phyloP scores from a whole-genome alignment of 768 basidiomycete species.

The Pilatotrama ljubarskyi region DNA sequence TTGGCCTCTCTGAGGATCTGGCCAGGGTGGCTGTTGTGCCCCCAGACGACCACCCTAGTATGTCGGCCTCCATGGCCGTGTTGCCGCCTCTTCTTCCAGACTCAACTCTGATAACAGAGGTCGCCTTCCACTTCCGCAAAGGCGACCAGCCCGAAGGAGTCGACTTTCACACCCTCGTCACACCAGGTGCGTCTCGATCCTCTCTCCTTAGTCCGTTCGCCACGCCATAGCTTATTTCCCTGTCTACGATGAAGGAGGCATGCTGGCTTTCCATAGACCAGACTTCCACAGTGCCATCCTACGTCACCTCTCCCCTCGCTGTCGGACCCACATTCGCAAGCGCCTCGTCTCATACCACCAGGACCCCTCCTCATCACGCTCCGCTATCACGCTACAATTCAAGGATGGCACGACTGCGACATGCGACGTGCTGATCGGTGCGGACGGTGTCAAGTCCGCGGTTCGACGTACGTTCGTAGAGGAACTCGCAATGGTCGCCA shows the following conservation, averaged over 20 bases:
- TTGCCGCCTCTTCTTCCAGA: not conserved
- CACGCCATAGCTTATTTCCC: not conserved
- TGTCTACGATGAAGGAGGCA: slow-evolving; percentile 25
- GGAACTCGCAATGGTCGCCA: slow-evolving; percentile 30
- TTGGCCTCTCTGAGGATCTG: slow-evolving; percentile 32
- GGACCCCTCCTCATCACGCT: slow-evolving; percentile 9
- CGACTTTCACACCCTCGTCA: slow-evolving; percentile 53
- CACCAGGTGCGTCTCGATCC: slow-evolving; percentile 47
- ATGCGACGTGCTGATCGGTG: slow-evolving; percentile 69
- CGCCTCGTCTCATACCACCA: slow-evolving; percentile 60
- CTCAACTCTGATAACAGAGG: slow-evolving; percentile 40
- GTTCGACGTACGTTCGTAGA: slow-evolving; percentile 40
- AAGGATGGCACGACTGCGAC: slow-evolving; percentile 58
- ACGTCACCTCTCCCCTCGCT: slow-evolving; percentile 45
- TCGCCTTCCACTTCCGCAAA: slow-evolving; percentile 57
- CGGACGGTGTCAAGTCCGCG: slow-evolving; percentile 66
- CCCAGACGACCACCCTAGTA: slow-evolving; percentile 27
- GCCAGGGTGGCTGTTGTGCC: slow-evolving; percentile 27
- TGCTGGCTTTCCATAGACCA: slow-evolving; percentile 55
- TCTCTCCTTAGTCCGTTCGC: not conserved
- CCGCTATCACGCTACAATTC: slow-evolving; percentile 53
- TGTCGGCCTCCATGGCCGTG: slow-evolving; percentile 11
- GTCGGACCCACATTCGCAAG: slow-evolving; percentile 53
- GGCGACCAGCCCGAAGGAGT: slow-evolving; percentile 57
- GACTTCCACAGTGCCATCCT: slow-evolving; percentile 66